phyloP scores from a whole-genome alignment of 305 asterid species.

The Plantago rigida region DNA sequence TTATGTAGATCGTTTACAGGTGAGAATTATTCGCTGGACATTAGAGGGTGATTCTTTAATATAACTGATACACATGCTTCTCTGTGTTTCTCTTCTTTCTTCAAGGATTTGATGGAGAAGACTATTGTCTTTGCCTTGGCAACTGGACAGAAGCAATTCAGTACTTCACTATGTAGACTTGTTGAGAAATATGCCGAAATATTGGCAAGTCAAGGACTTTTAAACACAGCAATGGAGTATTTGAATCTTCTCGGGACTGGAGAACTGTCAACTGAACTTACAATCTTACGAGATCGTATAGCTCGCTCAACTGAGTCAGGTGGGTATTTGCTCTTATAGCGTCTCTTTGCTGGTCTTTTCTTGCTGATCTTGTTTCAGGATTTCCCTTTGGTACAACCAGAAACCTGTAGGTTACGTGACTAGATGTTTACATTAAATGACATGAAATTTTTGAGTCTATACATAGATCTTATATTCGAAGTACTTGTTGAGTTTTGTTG shows the following conservation, averaged over 20 bases:
- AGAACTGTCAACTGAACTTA: slow-evolving; percentile 80
- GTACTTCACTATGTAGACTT: slow-evolving; percentile 74
- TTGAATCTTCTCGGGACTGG: slow-evolving; percentile 86
- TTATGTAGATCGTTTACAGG: slow-evolving; percentile 82
- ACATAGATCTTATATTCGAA: too few relatives aligned
- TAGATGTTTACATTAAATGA: too few relatives aligned
- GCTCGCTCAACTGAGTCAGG: slow-evolving; percentile 76
- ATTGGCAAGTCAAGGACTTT: slow-evolving; percentile 92
- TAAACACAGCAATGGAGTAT: slow-evolving; percentile 88
- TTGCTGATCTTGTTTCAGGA: neutral
- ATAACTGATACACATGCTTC: slow-evolving; percentile 18
- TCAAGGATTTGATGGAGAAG: slow-evolving; percentile 96
- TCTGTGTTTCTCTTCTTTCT: slow-evolving; percentile 21
- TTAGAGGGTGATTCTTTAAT: slow-evolving; percentile 21
- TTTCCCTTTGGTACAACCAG: too few relatives aligned
- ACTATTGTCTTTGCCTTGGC: slow-evolving; percentile 88
- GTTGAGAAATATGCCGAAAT: slow-evolving; percentile 97
- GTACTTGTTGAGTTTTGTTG: too few relatives aligned
- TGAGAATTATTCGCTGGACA: slow-evolving; percentile 23
- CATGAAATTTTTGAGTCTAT: too few relatives aligned
- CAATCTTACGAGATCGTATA: slow-evolving; percentile 83
- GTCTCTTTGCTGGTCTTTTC: slow-evolving; percentile 12
- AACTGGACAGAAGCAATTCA: slow-evolving; percentile 80
- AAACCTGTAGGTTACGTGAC: too few relatives aligned
- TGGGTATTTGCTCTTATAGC: slow-evolving; percentile 23